A percentile compares a stretch with the other conserved stretches of the same genome.
phyloP scores from a whole-genome alignment of 306 rosid genomes.

The Gastrolobium bilobum region DNA sequence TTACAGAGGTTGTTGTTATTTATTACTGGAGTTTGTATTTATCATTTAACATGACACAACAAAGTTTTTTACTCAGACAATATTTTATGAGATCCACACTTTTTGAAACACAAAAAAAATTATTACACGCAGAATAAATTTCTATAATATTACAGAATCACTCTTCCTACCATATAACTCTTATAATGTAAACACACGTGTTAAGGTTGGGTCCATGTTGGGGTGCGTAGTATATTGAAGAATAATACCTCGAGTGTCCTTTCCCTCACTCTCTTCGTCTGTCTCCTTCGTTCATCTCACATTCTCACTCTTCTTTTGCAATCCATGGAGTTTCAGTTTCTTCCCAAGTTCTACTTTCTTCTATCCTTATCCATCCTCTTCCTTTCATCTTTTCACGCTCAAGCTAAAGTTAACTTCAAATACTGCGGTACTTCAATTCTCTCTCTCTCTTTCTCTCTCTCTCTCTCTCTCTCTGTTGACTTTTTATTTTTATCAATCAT shows the following conservation, averaged over 20 bases:
- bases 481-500: not conserved
- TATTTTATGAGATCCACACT: too few relatives aligned
- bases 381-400: slow-evolving; percentile 53
- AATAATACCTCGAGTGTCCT: not conserved
- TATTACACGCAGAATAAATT: too few relatives aligned
- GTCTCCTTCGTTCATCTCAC: too few relatives aligned
- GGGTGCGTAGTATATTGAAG: not conserved
- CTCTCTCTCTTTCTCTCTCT: slow-evolving; percentile 21
- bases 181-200: not conserved
- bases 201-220: not conserved
- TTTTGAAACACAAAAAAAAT: too few relatives aligned
- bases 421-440: slow-evolving; percentile 67
- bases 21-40: too few relatives aligned
- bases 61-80: too few relatives aligned
- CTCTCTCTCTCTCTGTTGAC: slow-evolving; percentile 25
- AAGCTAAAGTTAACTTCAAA: slow-evolving; percentile 59
- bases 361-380: slow-evolving; percentile 51
- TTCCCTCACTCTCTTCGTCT: not conserved
- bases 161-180: too few relatives aligned
- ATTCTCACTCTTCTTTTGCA: not conserved
- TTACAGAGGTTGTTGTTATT: too few relatives aligned
- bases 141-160: too few relatives aligned
- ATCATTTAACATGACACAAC: too few relatives aligned
- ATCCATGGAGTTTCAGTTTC: slow-evolving; percentile 57
- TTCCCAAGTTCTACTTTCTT: slow-evolving; percentile 52